phyloP scores from a whole-genome alignment of 1,284 basidiomycete species.

The Caloboletus firmus region DNA sequence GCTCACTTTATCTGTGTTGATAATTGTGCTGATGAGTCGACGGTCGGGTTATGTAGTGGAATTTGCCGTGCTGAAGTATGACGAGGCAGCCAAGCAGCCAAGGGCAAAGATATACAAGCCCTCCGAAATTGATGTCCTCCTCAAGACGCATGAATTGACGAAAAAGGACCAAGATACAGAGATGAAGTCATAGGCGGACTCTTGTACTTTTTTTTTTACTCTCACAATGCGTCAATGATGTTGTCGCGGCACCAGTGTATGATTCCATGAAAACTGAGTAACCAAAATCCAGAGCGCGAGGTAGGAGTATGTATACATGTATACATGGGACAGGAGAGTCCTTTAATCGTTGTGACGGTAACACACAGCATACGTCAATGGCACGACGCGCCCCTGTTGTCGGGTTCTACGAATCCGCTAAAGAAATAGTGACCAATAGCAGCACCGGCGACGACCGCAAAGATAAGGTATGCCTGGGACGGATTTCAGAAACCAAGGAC shows the following conservation, averaged over 20 bases:
- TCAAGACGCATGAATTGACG: slow-evolving; percentile 81
- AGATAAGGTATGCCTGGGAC: slow-evolving; percentile 71
- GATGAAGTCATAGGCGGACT: slow-evolving; percentile 50
- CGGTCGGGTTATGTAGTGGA: slow-evolving; percentile 65
- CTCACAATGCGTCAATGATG: slow-evolving; percentile 3
- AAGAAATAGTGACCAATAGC: slow-evolving; percentile 73
- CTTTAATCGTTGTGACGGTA: no score
- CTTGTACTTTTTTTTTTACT: slow-evolving; percentile 3
- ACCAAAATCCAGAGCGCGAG: not conserved
- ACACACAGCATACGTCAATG: slow-evolving; percentile 46
- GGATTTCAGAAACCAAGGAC: not conserved
- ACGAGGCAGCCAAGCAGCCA: slow-evolving; percentile 75
- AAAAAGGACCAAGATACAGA: slow-evolving; percentile 82
- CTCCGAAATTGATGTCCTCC: slow-evolving; percentile 85
- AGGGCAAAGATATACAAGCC: slow-evolving; percentile 93
- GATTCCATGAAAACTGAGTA: not conserved
- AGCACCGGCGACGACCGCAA: slow-evolving; percentile 71
- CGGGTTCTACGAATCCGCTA: slow-evolving; percentile 55
- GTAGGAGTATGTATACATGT: not conserved
- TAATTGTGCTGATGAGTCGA: slow-evolving; percentile 1
- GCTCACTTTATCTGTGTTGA: not conserved
- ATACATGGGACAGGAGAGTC: not conserved
- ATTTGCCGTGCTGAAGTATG: slow-evolving; percentile 90
- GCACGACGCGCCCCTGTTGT: slow-evolving; percentile 62
- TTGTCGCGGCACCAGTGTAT: not conserved